A percentile compares a stretch with the other conserved stretches of the same genome.
Evolutionary conservation across 192 early-diverging fungal species (phyloP).

Genomic region (Coemansia asiatica): DNA sequence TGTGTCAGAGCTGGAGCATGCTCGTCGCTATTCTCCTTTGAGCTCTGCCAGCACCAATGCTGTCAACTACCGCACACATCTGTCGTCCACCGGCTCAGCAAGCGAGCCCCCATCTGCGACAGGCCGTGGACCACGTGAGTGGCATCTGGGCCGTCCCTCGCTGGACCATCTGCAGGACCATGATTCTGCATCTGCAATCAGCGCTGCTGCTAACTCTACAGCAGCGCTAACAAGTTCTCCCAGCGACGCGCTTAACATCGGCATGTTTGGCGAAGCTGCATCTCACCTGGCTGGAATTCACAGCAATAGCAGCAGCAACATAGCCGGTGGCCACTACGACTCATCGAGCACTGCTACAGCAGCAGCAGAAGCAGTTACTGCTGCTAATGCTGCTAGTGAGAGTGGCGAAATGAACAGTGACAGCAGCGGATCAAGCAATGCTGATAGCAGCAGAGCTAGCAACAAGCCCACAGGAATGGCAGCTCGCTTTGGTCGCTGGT

Average conservation of each 20-base stretch:
- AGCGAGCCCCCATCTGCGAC: slow-evolving; percentile 1
- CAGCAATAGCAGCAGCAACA: slow-evolving; percentile 16
- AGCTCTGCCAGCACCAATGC: slow-evolving; percentile 17
- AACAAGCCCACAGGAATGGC: slow-evolving; percentile 39
- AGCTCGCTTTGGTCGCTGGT: slow-evolving; percentile 35
- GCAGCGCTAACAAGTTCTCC: not conserved
- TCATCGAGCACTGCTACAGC: slow-evolving; percentile 4
- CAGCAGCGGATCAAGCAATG: slow-evolving; percentile 16
- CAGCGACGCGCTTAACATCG: not conserved
- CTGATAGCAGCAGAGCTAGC: slow-evolving; percentile 6
- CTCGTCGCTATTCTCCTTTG: slow-evolving; percentile 33
- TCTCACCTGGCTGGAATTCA: not conserved
- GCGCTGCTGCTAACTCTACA: not conserved
- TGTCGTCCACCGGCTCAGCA: slow-evolving; percentile 10
- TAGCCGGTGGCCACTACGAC: slow-evolving; percentile 4
- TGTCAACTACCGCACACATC: slow-evolving; percentile 18
- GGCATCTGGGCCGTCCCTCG: slow-evolving; percentile 47
- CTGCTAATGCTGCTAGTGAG: not conserved
- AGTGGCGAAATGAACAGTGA: slow-evolving; percentile 21
- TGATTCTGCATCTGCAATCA: not conserved
- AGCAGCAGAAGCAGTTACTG: not conserved
- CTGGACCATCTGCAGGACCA: slow-evolving; percentile 27
- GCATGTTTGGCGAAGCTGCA: slow-evolving; percentile 3
- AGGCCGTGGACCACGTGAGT: slow-evolving; percentile 37
- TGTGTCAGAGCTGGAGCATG: slow-evolving; percentile 4